phyloP scores from a whole-genome alignment of 2,329 filamentous ascomycete genomes.

The Curvularia sp. region DNA sequence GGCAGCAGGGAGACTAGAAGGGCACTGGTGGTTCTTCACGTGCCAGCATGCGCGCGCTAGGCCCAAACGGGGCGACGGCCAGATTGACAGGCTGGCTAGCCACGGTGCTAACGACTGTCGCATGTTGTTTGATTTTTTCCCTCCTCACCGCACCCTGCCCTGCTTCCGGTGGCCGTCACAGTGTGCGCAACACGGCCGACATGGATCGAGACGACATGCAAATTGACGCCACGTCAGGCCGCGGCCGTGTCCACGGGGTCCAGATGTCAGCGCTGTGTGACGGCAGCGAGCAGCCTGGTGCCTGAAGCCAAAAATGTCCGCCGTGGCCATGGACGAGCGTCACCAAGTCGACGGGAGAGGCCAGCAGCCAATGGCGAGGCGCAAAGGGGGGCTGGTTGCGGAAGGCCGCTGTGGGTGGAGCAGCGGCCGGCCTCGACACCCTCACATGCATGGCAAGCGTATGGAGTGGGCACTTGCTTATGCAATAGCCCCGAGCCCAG shows the following conservation, averaged over 20 bases:
- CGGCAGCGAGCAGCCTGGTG: conserved; percentile 9
- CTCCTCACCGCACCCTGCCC: conserved; percentile 11
- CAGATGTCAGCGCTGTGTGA: conserved; percentile 11
- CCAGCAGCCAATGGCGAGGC: conserved; percentile 7
- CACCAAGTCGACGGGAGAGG: conserved; percentile 5
- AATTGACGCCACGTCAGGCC: conserved; percentile 14
- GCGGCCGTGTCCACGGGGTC: conserved; percentile 3
- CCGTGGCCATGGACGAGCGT: conserved; percentile 11
- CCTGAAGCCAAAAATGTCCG: conserved; percentile 7
- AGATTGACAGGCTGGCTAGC: conserved; percentile 3
- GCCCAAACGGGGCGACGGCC: background rate
- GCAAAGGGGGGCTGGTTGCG: conserved; percentile 15
- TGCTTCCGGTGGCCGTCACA: conserved; percentile 1
- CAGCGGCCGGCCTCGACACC: conserved; percentile 18
- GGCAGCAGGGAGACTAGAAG: background rate
- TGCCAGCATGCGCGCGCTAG: conserved; percentile 1
- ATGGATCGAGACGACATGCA: conserved; percentile 2
- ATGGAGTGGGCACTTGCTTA: conserved; percentile 22
- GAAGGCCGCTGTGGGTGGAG: conserved; percentile 19
- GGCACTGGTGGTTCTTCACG: conserved; percentile 3
- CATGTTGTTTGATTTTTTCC: conserved; percentile 8
- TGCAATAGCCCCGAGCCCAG: conserved; percentile 26
- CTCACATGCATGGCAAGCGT: conserved; percentile 20
- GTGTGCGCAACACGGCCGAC: conserved; percentile 2
- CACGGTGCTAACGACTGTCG: conserved; percentile 2